Percentiles rank a stretch among this genome's conserved stretches.
Evolutionary conservation across 73 alveolate genomes (phyloP).

Genomic region (Paramecium sonneborni): DNA sequence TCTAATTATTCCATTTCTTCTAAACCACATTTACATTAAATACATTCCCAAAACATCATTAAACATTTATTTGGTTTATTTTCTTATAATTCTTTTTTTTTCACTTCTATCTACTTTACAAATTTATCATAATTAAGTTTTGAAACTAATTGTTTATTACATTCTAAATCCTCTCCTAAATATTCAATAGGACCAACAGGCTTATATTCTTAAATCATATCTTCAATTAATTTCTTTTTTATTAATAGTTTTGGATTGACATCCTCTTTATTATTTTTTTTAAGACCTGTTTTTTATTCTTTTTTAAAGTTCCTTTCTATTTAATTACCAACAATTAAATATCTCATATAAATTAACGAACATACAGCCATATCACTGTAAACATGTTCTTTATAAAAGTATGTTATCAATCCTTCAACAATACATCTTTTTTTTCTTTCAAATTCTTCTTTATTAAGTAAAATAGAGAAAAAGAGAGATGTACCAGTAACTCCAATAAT

Average conservation of each 20-base stretch:
- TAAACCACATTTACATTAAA: slow-evolving; percentile 4
- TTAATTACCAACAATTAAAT: neutral
- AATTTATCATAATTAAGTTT: neutral
- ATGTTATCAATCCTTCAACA: neutral
- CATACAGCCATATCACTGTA: neutral
- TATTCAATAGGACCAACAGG: slow-evolving; percentile 20
- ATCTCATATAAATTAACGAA: slow-evolving; percentile 6
- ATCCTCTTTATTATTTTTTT: neutral
- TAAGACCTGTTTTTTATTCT: neutral
- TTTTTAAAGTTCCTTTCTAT: neutral
- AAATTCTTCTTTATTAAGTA: slow-evolving; percentile 39
- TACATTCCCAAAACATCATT: slow-evolving; percentile 14
- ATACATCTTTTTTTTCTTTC: slow-evolving; percentile 41
- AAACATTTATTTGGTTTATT: neutral
- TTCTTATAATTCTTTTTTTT: neutral
- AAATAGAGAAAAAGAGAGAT: slow-evolving; percentile 27
- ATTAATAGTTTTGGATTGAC: neutral
- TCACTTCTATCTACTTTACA: neutral
- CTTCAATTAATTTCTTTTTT: neutral
- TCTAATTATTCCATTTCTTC: slow-evolving; percentile 22
- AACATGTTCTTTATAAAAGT: neutral
- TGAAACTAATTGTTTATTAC: neutral
- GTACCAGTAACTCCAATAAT: slow-evolving; percentile 27
- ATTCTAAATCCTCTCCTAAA: neutral
- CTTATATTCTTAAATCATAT: neutral